Base-by-base conservation (phyloP, 2,329 filamentous ascomycete genomes). In the Chaetomiaceae sp. region DNA sequence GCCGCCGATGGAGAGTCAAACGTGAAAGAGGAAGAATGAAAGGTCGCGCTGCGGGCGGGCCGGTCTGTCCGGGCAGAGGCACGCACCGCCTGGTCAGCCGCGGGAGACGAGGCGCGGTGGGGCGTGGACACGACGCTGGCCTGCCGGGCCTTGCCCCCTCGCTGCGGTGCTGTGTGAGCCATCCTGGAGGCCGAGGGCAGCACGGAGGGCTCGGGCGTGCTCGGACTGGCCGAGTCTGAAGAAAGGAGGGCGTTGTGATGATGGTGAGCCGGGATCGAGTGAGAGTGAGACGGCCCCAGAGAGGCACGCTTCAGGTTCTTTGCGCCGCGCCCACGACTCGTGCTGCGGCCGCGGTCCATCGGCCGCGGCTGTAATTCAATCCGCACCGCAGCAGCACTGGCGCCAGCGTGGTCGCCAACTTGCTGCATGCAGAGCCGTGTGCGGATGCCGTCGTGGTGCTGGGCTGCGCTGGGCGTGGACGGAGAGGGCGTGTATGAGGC, bases 301-400 rank as follows among this genome's bases (percentile, higher is more conserved):
- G 48, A 45, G 35, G 45, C 49, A 38, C 52, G 53, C 48, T 55
- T n/a, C n/a, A n/a, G n/a, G n/a, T n/a, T 52, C 51, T 56, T 57
- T 47, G 57, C 42, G 42, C 49, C 52, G 51, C 54, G 53, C 39
- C 54, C 54, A 45, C 56, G 51, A 42, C 48, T 51, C 38, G 42
- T 48, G 40, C 45, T 49, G 29, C 54, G 54, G 26, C 53, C 56
- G 38, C 57, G 56, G 39, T 55, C 53, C 53, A 57, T 57, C 4
- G 33, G 30, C n/a, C n/a, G 41, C 37, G 36, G 44, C 20, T 50
- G 48, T 50, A 55, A 52, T 44, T 55, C 55, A 57, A 53, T 54
- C 39, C 33, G 42, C 12, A 10, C 38, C 10, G 29, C 41, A 11
- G 42, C 42, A 44, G 40, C 37, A n/a, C 45, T 44, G 26, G 48